A percentile compares a stretch with the other conserved stretches of the same genome.
Conservation (phyloP, 192 early-diverging fungal species). For the Backusella circina region DNA sequence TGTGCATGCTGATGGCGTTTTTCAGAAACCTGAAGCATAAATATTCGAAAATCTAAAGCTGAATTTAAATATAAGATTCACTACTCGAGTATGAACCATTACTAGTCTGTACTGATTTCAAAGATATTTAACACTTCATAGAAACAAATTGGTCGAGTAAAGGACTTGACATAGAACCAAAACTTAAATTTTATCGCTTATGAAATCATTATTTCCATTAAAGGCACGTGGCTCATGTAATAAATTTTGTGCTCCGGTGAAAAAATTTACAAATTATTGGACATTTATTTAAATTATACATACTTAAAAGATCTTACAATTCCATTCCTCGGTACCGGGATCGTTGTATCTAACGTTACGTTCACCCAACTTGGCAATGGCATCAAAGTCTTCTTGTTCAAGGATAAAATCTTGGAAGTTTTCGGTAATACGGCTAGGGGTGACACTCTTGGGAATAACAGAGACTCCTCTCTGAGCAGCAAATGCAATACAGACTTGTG, state of each 20-base stretch:
- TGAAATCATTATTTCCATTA: background rate
- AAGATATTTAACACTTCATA: background rate
- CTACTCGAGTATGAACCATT: background rate
- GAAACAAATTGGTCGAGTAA: background rate
- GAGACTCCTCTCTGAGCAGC: slow-evolving; percentile 66
- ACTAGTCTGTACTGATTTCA: background rate
- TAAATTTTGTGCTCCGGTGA: background rate
- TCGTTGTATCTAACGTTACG: slow-evolving; percentile 43
- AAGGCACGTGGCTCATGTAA: background rate
- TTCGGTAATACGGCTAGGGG: slow-evolving; percentile 52
- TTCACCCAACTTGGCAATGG: slow-evolving; percentile 33
- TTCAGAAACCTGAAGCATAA: background rate
- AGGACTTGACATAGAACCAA: background rate
- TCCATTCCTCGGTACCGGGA: slow-evolving; percentile 32
- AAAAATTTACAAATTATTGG: slow-evolving; percentile 1
- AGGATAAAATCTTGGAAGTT: slow-evolving; percentile 57
- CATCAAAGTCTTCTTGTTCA: slow-evolving; percentile 39
- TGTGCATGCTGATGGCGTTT: background rate
- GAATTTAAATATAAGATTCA: background rate
- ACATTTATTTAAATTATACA: background rate
- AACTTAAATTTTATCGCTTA: background rate
- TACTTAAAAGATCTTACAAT: slow-evolving; percentile 21
- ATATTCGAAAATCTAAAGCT: background rate
- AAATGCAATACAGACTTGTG: slow-evolving; percentile 78
- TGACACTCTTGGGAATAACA: slow-evolving; percentile 82